Evolutionary conservation across 2,329 filamentous ascomycete species (phyloP), one percentile per base, ranked within the genome.

Genomic region (Westerdykella ornata): DNA sequence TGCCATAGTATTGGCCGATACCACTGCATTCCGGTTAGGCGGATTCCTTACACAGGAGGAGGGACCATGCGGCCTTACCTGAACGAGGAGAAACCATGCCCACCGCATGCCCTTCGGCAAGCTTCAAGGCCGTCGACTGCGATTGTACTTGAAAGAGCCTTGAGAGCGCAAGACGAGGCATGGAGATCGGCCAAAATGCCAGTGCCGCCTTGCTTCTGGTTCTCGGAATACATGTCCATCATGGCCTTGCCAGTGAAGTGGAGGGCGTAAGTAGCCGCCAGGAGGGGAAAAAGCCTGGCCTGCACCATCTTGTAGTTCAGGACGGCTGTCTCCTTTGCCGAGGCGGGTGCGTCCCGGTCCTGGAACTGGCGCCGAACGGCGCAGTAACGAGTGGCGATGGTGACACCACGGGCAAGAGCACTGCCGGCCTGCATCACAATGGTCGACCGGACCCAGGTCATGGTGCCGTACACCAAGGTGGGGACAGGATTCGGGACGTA

Each of bases 221-320:
- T 86, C 52, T 83, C 78, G 55, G 82, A 67, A 62, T 88, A 88
- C 15, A 88, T 69, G 3, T 70, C 71, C 72, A 87, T 84, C 84
- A 88, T 88, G 29, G 77, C 77, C 42, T 81, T 79, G 22, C 85
- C 84, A 15, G 85, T 88, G 59, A 88, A 88, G 63, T 87, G 83
- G 11, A 88, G 71, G n/a, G 85, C 84, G 49, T 84, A 88, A 1
- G 82, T 84, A 2, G 84, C 76, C 1, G 84, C 84, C 7, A 89
- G 70, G 3, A 88, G 72, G 1, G 85, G 83, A 16, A 88, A 69
- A 2, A 88, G 71, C 36, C 85, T 77, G 56, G 84, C 77, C 61
- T 88, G 84, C 6, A 88, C 84, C 79, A 86, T 88, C 47, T 83
- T 85, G 67, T 88, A 88, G 70, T 88, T 84, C 19, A 88, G 70